Evolutionary conservation across 2,329 filamentous ascomycete species (phyloP).

Genomic region (Lojkania enalia): DNA sequence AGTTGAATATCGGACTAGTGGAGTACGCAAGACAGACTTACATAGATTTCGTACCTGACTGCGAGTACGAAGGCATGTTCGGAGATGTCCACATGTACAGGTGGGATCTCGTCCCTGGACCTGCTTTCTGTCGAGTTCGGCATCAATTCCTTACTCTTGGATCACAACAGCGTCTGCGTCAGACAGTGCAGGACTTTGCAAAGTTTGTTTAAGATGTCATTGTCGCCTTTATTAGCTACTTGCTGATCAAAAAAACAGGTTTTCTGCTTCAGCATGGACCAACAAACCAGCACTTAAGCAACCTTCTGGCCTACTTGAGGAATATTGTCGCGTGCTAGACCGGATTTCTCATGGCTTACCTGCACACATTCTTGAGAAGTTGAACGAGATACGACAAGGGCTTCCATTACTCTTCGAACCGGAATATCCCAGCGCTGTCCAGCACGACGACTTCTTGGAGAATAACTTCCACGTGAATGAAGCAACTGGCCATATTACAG

Average conservation of each 20-base stretch:
- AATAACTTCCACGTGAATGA: conserved; percentile 17
- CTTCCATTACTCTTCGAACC: conserved; percentile 14
- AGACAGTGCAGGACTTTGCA: conserved; percentile 15
- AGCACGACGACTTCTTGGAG: conserved; percentile 19
- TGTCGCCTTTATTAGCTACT: conserved; percentile 8
- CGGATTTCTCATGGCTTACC: conserved; percentile 14
- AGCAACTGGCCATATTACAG: conserved; percentile 19
- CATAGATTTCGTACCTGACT: conserved; percentile 14
- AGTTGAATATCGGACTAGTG: conserved; percentile 11
- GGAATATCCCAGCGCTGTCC: conserved; percentile 14
- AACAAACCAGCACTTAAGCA: conserved; percentile 12
- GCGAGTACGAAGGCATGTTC: conserved; percentile 12
- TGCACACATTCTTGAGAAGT: conserved; percentile 8
- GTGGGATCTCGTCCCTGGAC: conserved; percentile 11
- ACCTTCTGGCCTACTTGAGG: conserved; percentile 12
- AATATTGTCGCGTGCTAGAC: conserved; percentile 15
- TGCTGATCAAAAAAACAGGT: conserved; percentile 14
- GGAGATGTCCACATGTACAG: conserved; percentile 10
- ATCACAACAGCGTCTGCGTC: conserved; percentile 12
- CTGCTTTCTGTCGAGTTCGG: conserved; percentile 18
- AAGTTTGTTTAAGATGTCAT: conserved; percentile 15
- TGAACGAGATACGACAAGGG: conserved; percentile 10
- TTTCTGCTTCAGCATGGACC: conserved; percentile 17
- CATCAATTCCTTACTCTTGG: conserved; percentile 10
- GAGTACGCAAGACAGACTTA: conserved; percentile 14